Conservation (phyloP, 257 asterid species). For the Sherardia arvensis region DNA sequence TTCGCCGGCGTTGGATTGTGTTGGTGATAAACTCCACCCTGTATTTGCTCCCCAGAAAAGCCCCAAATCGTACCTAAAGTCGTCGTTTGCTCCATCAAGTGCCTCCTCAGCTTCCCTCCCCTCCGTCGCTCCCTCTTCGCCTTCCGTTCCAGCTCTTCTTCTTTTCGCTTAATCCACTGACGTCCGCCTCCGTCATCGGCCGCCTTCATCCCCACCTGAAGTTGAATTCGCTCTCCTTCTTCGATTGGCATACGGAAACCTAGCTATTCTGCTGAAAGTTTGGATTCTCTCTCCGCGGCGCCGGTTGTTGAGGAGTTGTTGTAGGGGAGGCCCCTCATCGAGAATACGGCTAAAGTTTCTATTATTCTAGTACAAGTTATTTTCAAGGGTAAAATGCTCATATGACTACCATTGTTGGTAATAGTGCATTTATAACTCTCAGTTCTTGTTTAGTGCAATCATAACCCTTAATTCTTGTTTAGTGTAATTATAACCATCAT, state of each 20-base stretch:
- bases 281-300: conserved; percentile 7
- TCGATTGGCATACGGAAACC: conserved; percentile 24
- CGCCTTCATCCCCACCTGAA: conserved; percentile 23
- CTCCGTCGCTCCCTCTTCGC: conserved; percentile 57
- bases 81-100: conserved; percentile 40
- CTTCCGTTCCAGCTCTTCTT: conserved; percentile 59
- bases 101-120: conserved; percentile 54
- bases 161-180: conserved; percentile 70
- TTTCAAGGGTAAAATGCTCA: too few species aligned
- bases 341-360: conserved; percentile 27
- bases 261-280: conserved; percentile 16
- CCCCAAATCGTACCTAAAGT: conserved; percentile 46
- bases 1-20: too few species aligned
- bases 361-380: too few species aligned
- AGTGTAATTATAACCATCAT: too few species aligned
- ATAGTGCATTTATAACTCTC: too few species aligned
- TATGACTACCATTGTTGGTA: too few species aligned
- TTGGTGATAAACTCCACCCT: conserved; percentile 75
- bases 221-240: conserved; percentile 43
- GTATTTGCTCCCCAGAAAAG: conserved; percentile 37
- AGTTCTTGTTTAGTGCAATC: too few species aligned
- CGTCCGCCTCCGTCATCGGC: conserved; percentile 38
- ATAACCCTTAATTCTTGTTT: too few species aligned
- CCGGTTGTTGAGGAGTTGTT: conserved; percentile 12
- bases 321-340: conserved; percentile 22